A percentile compares a stretch with the other conserved stretches of the same genome.
phyloP scores from a whole-genome alignment of 2,329 filamentous ascomycete species.

The Aspergillus costaricaensis region DNA sequence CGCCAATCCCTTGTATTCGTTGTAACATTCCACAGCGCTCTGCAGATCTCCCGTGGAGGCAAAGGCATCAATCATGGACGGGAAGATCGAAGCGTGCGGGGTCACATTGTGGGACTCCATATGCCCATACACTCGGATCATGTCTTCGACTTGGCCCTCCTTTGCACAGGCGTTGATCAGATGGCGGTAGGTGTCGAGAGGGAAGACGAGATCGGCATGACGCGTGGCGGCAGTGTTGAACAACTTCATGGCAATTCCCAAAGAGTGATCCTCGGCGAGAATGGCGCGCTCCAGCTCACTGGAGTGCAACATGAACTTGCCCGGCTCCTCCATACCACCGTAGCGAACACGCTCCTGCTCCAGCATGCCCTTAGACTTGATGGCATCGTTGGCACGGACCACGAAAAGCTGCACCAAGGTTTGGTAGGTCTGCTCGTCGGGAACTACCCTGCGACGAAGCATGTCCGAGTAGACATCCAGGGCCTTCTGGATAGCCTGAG shows the following conservation, averaged over 20 bases:
- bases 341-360: conserved; percentile 83
- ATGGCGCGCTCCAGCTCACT: conserved; percentile 86
- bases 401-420: conserved; percentile 83
- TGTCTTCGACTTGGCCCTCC: conserved; percentile 77
- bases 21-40: conserved; percentile 92
- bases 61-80: conserved; percentile 93
- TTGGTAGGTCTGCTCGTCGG: conserved; percentile 83
- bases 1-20: conserved; percentile 88
- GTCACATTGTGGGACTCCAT: conserved; percentile 78
- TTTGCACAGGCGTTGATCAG: conserved; percentile 86
- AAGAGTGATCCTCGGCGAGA: conserved; percentile 80
- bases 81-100: conserved; percentile 80
- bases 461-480: conserved; percentile 96
- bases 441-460: conserved; percentile 79
- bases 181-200: conserved; percentile 79
- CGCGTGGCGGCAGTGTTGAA: conserved; percentile 74
- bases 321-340: conserved; percentile 79
- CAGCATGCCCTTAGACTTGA: conserved; percentile 69
- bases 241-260: conserved; percentile 80
- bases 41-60: conserved; percentile 76
- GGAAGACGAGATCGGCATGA: conserved; percentile 64
- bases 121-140: conserved; percentile 87
- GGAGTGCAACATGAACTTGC: conserved; percentile 85
- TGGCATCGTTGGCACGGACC: conserved; percentile 75
- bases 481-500: conserved; percentile 84